Base-by-base conservation (phyloP, 1,284 basidiomycete genomes). In the Puccinia hordei region DNA sequence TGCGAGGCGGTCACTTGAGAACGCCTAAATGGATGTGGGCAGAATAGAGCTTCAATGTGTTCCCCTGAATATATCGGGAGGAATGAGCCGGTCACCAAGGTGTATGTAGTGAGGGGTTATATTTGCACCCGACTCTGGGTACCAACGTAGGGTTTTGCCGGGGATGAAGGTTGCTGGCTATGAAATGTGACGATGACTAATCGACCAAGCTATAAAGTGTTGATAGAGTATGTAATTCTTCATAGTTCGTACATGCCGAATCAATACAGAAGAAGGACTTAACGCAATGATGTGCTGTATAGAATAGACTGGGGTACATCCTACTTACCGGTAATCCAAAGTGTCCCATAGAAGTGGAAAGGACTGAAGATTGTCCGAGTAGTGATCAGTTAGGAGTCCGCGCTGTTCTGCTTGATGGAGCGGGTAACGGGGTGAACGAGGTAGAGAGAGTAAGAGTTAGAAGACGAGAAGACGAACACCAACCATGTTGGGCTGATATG, bases 41-140 rank as follows among this genome's bases (percentile, higher is more conserved):
- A 38, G 38, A 41, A n/a, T 65, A 22, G 61, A 65, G 61, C 61
- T 35, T 35, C 61, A 17, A n/a, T 41, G 2, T 8, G 30, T 41
- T 41, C 41, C 8, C n/a, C 61, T 19, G 41, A 65, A n/a, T 41
- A 17, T 41, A 65, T 65, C 61, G 61, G 41, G 61, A 65, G 61
- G n/a, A n/a, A 65, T n/a, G 19, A 65, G 13, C 35, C 35, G 35
- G 61, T 30, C 35, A 13, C 4, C 61, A 41, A 65, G 35, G 61
- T 65, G 5, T 9, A 57, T 27, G 24, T 30, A 5, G 30, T 33
- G 57, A 9, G 57, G 30, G 22, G 5, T 13, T 44, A 19, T 61
- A 35, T 22, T 10, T 5, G n/a, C 13, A 35, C 59, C 59, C 30
- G 59, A 35, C 24, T 27, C n/a, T 57, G 22, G 51, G 5, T 5